Base-by-base conservation (phyloP, 768 basidiomycete genomes). In the Psilocybe subaeruginosa region DNA sequence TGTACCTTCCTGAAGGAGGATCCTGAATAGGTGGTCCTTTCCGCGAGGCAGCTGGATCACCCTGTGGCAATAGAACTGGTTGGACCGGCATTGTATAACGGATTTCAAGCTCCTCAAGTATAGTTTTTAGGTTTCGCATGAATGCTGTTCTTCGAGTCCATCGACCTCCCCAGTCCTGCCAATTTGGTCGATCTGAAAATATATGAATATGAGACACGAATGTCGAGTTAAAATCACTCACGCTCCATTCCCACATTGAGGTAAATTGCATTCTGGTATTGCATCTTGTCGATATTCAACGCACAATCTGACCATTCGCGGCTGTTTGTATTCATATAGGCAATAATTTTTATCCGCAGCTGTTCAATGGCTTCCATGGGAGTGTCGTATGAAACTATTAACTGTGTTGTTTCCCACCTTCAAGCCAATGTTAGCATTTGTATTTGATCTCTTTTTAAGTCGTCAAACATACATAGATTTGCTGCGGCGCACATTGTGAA, bases 81-180 rank as follows among this genome's bases (percentile, higher is more conserved):
- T 93, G 92, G 52, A 90, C 73, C 33, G 91, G 91, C 77, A 89
- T 78, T 2, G 78, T 81, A 70, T 93, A 93, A 31, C 77, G 77
- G 58, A 93, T 74, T 66, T 91, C 89, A 52, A 93, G 83, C 33
- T 91, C 90, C 71, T 92, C 91, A 55, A 92, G 75, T 12, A 87
- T 70, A 4, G 76, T 82, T 74, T 90, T 92, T 50, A 93, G 78
- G 66, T 88, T 73, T 41, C 87, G 84, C 91, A 93, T 92, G 72
- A 93, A 90, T 23, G 74, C 78, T 9, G 85, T 92, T 63, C 91
- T 86, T 49, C 91, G 86, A 7, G 77, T 78, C 91, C 89, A 92
- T 59, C 91, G 80, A 17, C 85, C 92, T 51, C 89, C 91, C 91
- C 91, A 93, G 69, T 93, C 90, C 69, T 93, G 92, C 92, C 91